Evolutionary conservation across 768 basidiomycete genomes (phyloP), one percentile per base, ranked within the genome.

Genomic region (Amyloporia xantha): DNA sequence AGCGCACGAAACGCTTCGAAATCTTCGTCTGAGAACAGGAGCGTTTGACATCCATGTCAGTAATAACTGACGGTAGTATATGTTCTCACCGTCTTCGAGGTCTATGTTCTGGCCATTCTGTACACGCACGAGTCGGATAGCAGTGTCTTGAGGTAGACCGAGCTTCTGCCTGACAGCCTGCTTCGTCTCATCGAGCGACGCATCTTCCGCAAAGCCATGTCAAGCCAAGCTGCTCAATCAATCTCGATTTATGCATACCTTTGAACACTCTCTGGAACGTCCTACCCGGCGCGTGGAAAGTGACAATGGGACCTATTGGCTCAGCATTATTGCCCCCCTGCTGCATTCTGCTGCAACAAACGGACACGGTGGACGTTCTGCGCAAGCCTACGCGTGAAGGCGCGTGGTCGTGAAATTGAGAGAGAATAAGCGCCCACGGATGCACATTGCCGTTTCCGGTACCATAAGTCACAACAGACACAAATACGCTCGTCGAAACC

Each of bases 1-100:
- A 76, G 64, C 12, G 74, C 67, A 49, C 68, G 64, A 63, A 90
- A 86, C 1, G 86, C 86, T 47, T 83, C 81, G 53, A 88, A 90
- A 63, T 91, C 88, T 33, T 84, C 87, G 38, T 87, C 88, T 91
- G 54, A n/a, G n/a, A 54, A n/a, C n/a, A n/a, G n/a, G n/a, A n/a
- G n/a, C n/a, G n/a, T n/a, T n/a, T n/a, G n/a, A n/a, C n/a, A n/a
- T n/a, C n/a, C n/a, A n/a, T n/a, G n/a, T n/a, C n/a, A n/a, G n/a
- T n/a, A n/a, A n/a, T n/a, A n/a, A n/a, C n/a, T n/a, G n/a, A n/a
- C n/a, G n/a, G n/a, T n/a, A n/a, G n/a, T n/a, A n/a, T n/a, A n/a
- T n/a, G 45, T n/a, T 62, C 72, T 52, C 56, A 87, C 89, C 84
- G 60, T 91, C 87, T 28, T 86, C 86, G n/a, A 91, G 71, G 60